Conservation (phyloP, 768 basidiomycete genomes). For the Russula earlei region DNA sequence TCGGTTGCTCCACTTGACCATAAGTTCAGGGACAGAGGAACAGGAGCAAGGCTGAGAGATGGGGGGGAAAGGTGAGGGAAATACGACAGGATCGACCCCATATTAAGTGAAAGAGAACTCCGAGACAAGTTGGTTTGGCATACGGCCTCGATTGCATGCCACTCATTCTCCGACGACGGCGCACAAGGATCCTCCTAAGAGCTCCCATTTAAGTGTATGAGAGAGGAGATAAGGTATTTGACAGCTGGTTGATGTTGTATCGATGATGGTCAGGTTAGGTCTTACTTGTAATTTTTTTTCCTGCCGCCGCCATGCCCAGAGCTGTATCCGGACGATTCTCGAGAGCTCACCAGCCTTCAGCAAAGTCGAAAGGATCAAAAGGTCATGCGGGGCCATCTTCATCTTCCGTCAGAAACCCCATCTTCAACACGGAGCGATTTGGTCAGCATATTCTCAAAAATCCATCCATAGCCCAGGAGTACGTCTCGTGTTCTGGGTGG, state of each 20-base stretch:
- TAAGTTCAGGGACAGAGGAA: not conserved
- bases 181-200: too few relatives aligned
- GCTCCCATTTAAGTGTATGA: too few relatives aligned
- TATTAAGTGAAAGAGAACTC: not conserved
- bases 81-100: not conserved
- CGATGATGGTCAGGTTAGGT: too few relatives aligned
- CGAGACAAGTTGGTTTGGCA: not conserved
- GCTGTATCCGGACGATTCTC: constrained; percentile 21
- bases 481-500: constrained; percentile 20
- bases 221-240: too few relatives aligned
- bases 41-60: not conserved
- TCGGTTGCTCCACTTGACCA: not conserved
- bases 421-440: constrained; percentile 91
- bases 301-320: constrained; percentile 8
- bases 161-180: not conserved
- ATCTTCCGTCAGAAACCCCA: constrained; percentile 60
- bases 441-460: constrained; percentile 98
- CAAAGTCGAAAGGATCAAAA: constrained; percentile 42
- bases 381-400: constrained; percentile 32
- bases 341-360: constrained; percentile 53
- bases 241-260: too few relatives aligned
- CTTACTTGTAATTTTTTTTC: not conserved
- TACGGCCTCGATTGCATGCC: not conserved
- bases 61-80: not conserved
- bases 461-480: constrained; percentile 86